Base-by-base conservation (phyloP, 106 monocot species). In the Platanthera guangdongensis region DNA sequence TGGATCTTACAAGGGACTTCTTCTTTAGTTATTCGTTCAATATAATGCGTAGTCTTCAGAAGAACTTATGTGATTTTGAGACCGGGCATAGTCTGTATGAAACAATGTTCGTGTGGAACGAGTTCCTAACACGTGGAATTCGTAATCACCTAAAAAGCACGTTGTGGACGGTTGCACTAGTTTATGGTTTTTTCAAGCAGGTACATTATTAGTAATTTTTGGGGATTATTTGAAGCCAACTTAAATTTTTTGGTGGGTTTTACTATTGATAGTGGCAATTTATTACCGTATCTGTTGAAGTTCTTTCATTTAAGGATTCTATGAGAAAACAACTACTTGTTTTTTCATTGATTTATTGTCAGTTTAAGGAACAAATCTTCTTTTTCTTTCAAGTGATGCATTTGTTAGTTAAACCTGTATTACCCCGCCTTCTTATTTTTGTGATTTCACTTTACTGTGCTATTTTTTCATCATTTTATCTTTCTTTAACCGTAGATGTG, bases 31-130 rank as follows among this genome's bases (percentile, higher is more conserved):
- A 99, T 82, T 94, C 94, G 45, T 94, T 94, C 83, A 86, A 89
- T 57, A 62, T 99, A 52, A 99, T 99, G 99, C 79, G 81, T 74
- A 94, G 94, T 81, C 85, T 99, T 64, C 99, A 99, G 67, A 92
- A 90, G 79, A 99, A 99, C 72, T 68, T 90, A 74, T 81, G 80
- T 63, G 81, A 90, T 74, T 82, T 73, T 9, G 80, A 88, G 52
- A 71, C 82, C 57, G 85, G 85, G 52, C 81, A 84, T 71, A 79
- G 82, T 80, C 64, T 84, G 15, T 92, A 99, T 77, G 92, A 94
- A 60, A 90, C 99, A 76, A 94, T 99, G 94, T 99, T 92, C 78
- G 99, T 99, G n/a, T 99, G 99, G 99, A 99, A 99, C 79, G 94
- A 94, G 53, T 99, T 86, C 74, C 80, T 99, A 84, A 88, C 94